Evolutionary conservation across 352 stramenopile genomes (phyloP).

Genomic region (Phytophthora fragariaefolia): DNA sequence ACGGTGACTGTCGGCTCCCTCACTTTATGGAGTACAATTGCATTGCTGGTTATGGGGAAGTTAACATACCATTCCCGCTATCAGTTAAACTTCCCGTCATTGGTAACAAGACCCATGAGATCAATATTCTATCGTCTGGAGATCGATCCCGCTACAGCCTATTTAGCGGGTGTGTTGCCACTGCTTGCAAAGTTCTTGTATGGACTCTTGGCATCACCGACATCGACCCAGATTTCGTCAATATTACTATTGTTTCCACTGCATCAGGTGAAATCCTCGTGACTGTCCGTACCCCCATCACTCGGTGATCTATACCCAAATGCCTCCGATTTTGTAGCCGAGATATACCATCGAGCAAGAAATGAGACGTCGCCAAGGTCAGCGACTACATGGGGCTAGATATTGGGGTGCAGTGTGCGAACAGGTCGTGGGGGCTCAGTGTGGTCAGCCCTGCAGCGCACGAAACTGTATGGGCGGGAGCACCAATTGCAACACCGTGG

Average conservation of each 20-base stretch:
- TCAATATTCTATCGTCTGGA: conserved; percentile 29
- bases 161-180: conserved; percentile 36
- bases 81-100: conserved; percentile 15
- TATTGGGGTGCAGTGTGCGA: conserved; percentile 16
- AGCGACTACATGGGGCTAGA: conserved; percentile 24
- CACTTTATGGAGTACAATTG: conserved; percentile 44
- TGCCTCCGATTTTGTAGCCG: conserved; percentile 19
- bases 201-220: conserved; percentile 35
- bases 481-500: conserved; percentile 30
- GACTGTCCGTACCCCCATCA: conserved; percentile 30
- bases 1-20: conserved; percentile 27
- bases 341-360: conserved; percentile 27
- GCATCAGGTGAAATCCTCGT: conserved; percentile 24
- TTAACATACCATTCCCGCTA: conserved; percentile 36
- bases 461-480: conserved; percentile 15
- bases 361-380: conserved; percentile 20
- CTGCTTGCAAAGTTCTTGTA: conserved; percentile 32
- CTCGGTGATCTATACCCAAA: conserved; percentile 32
- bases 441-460: conserved; percentile 18
- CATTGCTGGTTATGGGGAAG: conserved; percentile 35
- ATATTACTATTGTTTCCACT: conserved; percentile 24
- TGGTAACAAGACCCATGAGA: conserved; percentile 9
- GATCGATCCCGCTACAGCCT: conserved; percentile 23
- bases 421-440: conserved; percentile 24
- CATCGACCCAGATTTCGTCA: conserved; percentile 33